phyloP scores from a whole-genome alignment of 805 yeast genomes.

The Cyberlindnera euphorbiiphila region DNA sequence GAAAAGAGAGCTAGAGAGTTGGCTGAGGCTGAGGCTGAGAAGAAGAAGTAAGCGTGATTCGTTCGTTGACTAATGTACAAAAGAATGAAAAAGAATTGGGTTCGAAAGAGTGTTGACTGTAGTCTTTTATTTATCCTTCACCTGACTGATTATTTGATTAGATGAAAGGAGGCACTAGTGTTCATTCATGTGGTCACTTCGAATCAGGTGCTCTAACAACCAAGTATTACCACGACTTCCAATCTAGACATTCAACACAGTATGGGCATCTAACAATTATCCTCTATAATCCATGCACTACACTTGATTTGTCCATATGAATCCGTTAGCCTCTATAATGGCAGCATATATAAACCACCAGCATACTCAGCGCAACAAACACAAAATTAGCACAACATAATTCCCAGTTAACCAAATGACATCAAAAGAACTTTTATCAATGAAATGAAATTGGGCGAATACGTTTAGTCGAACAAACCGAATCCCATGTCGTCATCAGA shows the following conservation, averaged over 20 bases:
- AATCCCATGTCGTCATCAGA: constrained; percentile 89
- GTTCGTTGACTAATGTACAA: constrained; percentile 22
- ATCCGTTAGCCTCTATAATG: constrained; percentile 10
- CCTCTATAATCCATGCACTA: too few species aligned
- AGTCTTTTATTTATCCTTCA: too few species aligned
- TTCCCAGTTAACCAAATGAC: constrained; percentile 8
- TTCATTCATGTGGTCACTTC: too few species aligned
- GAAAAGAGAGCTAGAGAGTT: constrained; percentile 95
- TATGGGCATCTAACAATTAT: too few species aligned
- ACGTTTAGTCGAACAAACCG: constrained; percentile 82
- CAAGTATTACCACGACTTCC: too few species aligned
- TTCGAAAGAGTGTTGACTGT: constrained; percentile 6
- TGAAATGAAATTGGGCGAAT: constrained; percentile 5
- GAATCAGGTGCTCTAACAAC: too few species aligned
- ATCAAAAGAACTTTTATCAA: constrained; percentile 2
- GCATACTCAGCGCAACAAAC: constrained; percentile 5
- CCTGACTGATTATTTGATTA: too few species aligned
- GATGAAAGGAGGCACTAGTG: too few species aligned
- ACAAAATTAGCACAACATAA: constrained; percentile 7
- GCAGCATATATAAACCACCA: constrained; percentile 3
- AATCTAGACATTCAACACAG: too few species aligned
- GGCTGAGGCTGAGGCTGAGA: constrained; percentile 99
- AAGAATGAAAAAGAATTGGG: constrained; percentile 17
- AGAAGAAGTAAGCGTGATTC: constrained; percentile 75
- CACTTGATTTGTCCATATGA: constrained; percentile 6